phyloP scores from a whole-genome alignment of 2,329 filamentous ascomycete species.

The Monosporascus ibericus region DNA sequence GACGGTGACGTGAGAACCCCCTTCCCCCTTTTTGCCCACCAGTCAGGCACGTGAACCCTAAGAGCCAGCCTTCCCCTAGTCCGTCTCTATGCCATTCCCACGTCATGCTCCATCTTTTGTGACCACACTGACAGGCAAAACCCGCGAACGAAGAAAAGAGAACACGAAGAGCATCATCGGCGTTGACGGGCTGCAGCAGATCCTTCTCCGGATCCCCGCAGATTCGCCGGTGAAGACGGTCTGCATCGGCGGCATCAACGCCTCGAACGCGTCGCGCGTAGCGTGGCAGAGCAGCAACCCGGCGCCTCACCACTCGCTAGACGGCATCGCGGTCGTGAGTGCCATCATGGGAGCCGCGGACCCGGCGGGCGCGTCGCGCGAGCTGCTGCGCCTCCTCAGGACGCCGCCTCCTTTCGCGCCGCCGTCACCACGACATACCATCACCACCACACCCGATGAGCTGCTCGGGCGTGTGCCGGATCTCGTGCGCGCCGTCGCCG shows the following conservation, averaged over 20 bases:
- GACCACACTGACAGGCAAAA: no score
- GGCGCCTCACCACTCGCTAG: slow-evolving; percentile 51
- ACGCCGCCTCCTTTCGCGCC: slow-evolving; percentile 26
- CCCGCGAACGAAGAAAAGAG: slow-evolving; percentile 55
- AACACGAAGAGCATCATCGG: slow-evolving; percentile 81
- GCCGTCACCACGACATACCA: slow-evolving; percentile 5
- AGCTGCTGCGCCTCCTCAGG: slow-evolving; percentile 52
- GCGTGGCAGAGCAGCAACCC: slow-evolving; percentile 55
- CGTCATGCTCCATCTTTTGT: no score
- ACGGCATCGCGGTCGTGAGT: slow-evolving; percentile 84
- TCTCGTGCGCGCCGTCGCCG: slow-evolving; percentile 56
- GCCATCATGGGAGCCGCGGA: slow-evolving; percentile 72
- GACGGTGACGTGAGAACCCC: slow-evolving; percentile 61
- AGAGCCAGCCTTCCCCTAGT: no score
- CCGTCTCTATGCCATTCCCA: no score
- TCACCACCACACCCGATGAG: slow-evolving; percentile 8
- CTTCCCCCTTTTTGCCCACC: background rate
- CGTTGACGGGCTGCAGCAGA: slow-evolving; percentile 60
- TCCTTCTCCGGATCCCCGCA: slow-evolving; percentile 55
- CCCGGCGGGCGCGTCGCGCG: slow-evolving; percentile 55
- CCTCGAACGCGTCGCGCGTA: slow-evolving; percentile 66
- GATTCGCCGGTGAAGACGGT: slow-evolving; percentile 54
- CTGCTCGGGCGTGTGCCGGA: slow-evolving; percentile 26
- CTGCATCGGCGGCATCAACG: slow-evolving; percentile 85
- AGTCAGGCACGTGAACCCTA: no score